Conservation (phyloP, 352 stramenopile genomes). For the Pythium insidiosum region DNA sequence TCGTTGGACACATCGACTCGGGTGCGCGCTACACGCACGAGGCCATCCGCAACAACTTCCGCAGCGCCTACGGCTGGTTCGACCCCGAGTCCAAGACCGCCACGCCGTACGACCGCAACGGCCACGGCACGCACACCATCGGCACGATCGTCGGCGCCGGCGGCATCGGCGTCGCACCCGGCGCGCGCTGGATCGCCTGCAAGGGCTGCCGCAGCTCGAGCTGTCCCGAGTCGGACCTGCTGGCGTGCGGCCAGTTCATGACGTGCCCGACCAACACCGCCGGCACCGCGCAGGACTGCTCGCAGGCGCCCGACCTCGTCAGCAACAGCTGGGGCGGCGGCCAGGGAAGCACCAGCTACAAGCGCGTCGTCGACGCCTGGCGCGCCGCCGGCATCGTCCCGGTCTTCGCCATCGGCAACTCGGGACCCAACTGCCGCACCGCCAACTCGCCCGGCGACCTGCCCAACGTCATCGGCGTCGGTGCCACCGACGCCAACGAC, state of each 20-base stretch:
- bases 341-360: constrained; percentile 3
- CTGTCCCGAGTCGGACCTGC: constrained; percentile 16
- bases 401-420: constrained; percentile 17
- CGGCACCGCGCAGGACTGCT: constrained; percentile 9
- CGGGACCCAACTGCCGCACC: constrained; percentile 10
- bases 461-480: constrained; percentile 20
- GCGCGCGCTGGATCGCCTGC: no score
- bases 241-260: no score
- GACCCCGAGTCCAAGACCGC: constrained; percentile 15
- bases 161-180: no score
- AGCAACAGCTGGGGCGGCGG: constrained; percentile 21
- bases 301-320: constrained; percentile 15
- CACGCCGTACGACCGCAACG: constrained; percentile 20
- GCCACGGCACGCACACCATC: no score
- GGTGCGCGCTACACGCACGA: constrained; percentile 19
- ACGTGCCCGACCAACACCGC: constrained; percentile 20
- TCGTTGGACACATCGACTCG: constrained; percentile 21
- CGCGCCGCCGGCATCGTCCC: no score
- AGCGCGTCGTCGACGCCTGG: constrained; percentile 6
- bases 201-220: no score
- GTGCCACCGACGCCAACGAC: constrained; percentile 10
- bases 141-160: no score
- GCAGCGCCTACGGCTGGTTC: constrained; percentile 13
- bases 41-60: constrained; percentile 6
- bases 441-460: no score